Evolutionary conservation across 2,329 filamentous ascomycete genomes (phyloP).

Genomic region (Incumbomyces delicatus): DNA sequence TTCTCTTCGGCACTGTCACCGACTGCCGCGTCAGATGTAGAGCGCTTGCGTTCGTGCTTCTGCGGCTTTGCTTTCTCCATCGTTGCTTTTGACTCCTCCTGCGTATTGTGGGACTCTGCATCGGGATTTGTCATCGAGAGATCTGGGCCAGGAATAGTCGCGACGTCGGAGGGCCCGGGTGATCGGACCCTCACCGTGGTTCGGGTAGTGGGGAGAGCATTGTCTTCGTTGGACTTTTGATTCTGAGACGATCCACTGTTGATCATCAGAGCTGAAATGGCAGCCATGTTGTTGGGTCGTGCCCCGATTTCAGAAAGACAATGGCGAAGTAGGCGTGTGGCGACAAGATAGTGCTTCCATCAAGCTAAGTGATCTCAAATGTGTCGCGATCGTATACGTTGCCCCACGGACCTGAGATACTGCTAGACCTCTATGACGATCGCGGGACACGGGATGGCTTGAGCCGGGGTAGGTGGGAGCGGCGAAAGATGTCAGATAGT

Average conservation of each 20-base stretch:
- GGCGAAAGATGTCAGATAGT: too few species aligned
- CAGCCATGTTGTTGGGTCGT: conserved; percentile 2
- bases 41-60: conserved; percentile 38
- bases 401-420: not conserved
- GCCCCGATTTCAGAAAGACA: not conserved
- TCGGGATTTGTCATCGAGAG: not conserved
- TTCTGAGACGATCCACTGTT: not conserved
- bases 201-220: not conserved
- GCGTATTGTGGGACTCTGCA: not conserved
- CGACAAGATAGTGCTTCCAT: conserved; percentile 1
- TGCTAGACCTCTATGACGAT: too few species aligned
- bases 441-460: too few species aligned
- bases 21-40: conserved; percentile 13
- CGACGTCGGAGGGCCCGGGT: not conserved
- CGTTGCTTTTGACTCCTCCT: not conserved
- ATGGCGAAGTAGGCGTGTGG: not conserved
- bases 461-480: too few species aligned
- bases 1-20: conserved; percentile 50
- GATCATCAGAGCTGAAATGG: conserved; percentile 6
- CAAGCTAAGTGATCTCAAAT: not conserved
- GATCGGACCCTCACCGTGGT: not conserved
- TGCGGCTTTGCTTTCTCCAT: not conserved
- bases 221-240: not conserved
- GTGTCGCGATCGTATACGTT: not conserved
- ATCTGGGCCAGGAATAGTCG: not conserved